These are phyloP conservation scores for Nannochloropsis granulata DNA, from an alignment of 108 stramenopile species.

Conservation along the genomic window DNA sequence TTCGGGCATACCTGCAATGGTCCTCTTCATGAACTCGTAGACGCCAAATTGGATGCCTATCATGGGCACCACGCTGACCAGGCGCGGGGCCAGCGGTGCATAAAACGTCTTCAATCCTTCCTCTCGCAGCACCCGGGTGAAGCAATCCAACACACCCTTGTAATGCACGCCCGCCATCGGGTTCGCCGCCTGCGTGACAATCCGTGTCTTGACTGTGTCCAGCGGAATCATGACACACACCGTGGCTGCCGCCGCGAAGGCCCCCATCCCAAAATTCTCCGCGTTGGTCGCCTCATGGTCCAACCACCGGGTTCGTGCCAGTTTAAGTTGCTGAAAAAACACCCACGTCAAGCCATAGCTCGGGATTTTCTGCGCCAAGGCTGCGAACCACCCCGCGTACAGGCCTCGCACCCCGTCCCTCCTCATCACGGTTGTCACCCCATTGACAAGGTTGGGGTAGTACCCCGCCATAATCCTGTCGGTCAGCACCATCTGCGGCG, in stretches of 20 bases:
- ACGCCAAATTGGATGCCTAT: conserved; percentile 92
- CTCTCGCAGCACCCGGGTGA: conserved; percentile 55
- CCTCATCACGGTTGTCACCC: conserved; percentile 36
- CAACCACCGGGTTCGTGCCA: conserved; percentile 33
- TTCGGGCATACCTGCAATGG: conserved; percentile 19
- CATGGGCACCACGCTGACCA: conserved; percentile 91
- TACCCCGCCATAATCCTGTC: conserved; percentile 92
- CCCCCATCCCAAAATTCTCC: conserved; percentile 68
- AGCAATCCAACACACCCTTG: conserved; percentile 82
- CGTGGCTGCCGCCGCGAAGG: conserved; percentile 72
- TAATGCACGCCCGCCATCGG: conserved; percentile 43
- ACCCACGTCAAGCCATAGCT: conserved; percentile 82
- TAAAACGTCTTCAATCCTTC: conserved; percentile 81
- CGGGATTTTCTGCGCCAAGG: conserved; percentile 82
- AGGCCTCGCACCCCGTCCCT: conserved; percentile 64
- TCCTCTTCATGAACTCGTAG: conserved; percentile 39
- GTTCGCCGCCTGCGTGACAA: conserved; percentile 56
- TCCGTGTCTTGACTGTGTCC: conserved; percentile 87
- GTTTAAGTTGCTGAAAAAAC: conserved; percentile 78
- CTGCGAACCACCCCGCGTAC: conserved; percentile 91
- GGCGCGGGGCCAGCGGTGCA: conserved; percentile 69
- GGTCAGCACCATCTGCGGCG: conserved; percentile 89
- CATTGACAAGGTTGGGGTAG: conserved; percentile 56
- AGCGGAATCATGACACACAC: conserved; percentile 93
- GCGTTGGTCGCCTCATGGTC: conserved; percentile 55